Evolutionary conservation across 1,284 basidiomycete genomes (phyloP).

Genomic region (Tilletiaria anomala): DNA sequence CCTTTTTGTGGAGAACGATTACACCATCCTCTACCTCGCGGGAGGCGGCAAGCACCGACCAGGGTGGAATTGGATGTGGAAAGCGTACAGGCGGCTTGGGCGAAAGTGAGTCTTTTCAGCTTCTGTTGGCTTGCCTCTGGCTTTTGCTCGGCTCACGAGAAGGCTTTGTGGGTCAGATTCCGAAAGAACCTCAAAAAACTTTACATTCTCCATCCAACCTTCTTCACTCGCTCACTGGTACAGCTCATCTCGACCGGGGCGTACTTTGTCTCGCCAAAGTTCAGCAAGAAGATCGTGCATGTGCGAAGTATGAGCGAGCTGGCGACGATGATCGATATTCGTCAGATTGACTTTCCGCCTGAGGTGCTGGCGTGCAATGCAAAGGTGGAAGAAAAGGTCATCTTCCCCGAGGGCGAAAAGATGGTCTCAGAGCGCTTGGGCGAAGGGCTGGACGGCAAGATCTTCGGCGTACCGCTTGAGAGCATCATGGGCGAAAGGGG

Average conservation of each 20-base stretch:
- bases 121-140: too few relatives aligned
- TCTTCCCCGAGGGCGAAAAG: background rate
- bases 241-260: slow-evolving; percentile 72
- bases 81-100: slow-evolving; percentile 62
- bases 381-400: slow-evolving; percentile 9
- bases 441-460: slow-evolving; percentile 55
- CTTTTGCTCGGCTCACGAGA: background rate
- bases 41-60: slow-evolving; percentile 61
- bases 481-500: slow-evolving; percentile 62
- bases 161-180: slow-evolving; percentile 41
- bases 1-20: slow-evolving; percentile 54
- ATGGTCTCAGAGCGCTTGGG: background rate
- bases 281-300: slow-evolving; percentile 65
- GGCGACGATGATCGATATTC: slow-evolving; percentile 58
- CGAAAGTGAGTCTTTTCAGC: slow-evolving; percentile 45
- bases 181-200: slow-evolving; percentile 71
- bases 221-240: slow-evolving; percentile 53
- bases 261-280: slow-evolving; percentile 74
- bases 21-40: slow-evolving; percentile 69
- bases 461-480: slow-evolving; percentile 62
- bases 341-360: slow-evolving; percentile 68
- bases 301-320: slow-evolving; percentile 59
- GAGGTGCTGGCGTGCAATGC: slow-evolving; percentile 52
- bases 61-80: slow-evolving; percentile 78
- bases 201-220: slow-evolving; percentile 71